A percentile compares a stretch with the other conserved stretches of the same genome.
These are phyloP conservation scores for Calonectria pteridis DNA, from an alignment of 2,329 filamentous ascomycete species.

Conservation along the genomic window DNA sequence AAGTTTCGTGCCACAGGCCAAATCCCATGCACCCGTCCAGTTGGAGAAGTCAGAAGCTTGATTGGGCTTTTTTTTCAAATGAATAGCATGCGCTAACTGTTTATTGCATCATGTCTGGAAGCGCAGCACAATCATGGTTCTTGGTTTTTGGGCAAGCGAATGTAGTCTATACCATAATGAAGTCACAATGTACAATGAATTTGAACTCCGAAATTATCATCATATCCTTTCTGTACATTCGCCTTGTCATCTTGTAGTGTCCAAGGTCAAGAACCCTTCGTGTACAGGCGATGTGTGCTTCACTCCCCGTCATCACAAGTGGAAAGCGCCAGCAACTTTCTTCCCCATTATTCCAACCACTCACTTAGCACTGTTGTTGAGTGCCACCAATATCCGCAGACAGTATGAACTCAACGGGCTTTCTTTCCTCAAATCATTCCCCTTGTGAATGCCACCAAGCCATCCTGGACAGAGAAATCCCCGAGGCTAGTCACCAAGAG, in stretches of 20 bases:
- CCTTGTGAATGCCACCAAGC: not conserved
- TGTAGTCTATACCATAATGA: not conserved
- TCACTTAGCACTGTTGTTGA: not conserved
- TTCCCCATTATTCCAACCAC: no score
- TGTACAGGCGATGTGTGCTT: no score
- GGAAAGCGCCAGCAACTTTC: no score
- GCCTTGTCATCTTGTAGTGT: not conserved
- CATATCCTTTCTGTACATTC: not conserved
- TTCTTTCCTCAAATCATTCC: not conserved
- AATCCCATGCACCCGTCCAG: not conserved
- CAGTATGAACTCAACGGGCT: not conserved
- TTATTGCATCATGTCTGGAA: not conserved
- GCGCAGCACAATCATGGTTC: not conserved
- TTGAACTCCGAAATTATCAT: not conserved
- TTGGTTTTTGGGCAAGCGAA: not conserved
- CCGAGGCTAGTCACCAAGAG: not conserved
- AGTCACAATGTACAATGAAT: not conserved
- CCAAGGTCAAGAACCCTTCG: no score
- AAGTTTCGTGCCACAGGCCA: conserved; percentile 16
- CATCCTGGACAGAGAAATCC: not conserved
- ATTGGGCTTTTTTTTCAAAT: no score
- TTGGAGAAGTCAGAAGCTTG: not conserved
- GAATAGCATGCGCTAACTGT: no score
- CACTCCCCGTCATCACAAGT: no score
- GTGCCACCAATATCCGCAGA: not conserved